These are phyloP conservation scores for Calonectria leucothoes DNA, from an alignment of 2,329 filamentous ascomycete species.

Conservation along the genomic window DNA sequence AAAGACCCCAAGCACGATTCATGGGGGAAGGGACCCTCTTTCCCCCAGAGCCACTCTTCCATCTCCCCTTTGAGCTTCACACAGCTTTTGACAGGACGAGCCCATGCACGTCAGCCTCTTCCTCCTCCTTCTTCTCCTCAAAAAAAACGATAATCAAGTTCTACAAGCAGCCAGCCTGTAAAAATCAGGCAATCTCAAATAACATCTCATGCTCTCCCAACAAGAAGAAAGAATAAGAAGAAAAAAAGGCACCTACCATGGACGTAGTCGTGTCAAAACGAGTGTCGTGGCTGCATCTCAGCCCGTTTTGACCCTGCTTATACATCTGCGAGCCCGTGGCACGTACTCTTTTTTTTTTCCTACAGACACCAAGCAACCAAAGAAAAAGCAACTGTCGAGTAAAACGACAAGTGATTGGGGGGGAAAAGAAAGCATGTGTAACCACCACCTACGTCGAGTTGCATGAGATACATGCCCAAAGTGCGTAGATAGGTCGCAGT, in stretches of 20 bases:
- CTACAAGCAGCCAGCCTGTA: conserved; percentile 4
- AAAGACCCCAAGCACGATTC: conserved; percentile 21
- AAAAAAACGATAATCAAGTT: conserved; percentile 24
- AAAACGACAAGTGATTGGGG: not conserved
- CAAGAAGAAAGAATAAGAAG: not conserved
- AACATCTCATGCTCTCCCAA: not conserved
- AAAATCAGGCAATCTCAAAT: not conserved
- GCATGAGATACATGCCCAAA: not conserved
- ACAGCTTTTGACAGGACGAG: conserved; percentile 20
- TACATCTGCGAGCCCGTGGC: conserved; percentile 24
- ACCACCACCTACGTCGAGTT: conserved; percentile 7
- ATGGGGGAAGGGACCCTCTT: conserved; percentile 17
- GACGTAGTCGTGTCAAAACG: conserved; percentile 13
- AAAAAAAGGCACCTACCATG: not conserved
- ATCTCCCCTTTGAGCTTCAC: conserved; percentile 34
- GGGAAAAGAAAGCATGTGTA: conserved; percentile 3
- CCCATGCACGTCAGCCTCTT: conserved; percentile 41
- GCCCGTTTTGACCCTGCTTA: conserved; percentile 14
- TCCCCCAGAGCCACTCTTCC: conserved; percentile 25
- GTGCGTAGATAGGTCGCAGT: not conserved
- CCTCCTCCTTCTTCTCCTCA: not conserved
- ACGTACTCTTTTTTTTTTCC: conserved; percentile 13
- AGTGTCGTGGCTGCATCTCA: conserved; percentile 25
- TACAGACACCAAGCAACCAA: not conserved
- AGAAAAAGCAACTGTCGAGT: not conserved